Evolutionary conservation across 176 grass and related monocot species (phyloP).

Genomic region (Aegilops longissima): DNA sequence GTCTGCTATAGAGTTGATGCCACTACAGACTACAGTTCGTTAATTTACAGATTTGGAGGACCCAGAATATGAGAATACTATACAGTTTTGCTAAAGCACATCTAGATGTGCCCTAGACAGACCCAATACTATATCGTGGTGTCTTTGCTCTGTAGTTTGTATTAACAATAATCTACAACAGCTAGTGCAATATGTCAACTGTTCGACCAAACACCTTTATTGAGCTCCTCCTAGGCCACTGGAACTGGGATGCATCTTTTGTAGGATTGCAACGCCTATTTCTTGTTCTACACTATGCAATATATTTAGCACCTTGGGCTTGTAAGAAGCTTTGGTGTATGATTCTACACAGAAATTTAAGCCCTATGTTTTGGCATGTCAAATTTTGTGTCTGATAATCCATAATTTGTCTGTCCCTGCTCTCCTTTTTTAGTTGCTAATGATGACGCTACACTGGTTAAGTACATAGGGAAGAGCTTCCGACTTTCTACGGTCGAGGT

Average conservation of each 20-base stretch:
- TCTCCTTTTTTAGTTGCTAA: slow-evolving; percentile 56
- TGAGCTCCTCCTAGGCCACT: neutral
- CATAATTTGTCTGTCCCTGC: neutral
- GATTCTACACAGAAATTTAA: neutral
- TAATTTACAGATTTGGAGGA: neutral
- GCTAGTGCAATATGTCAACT: neutral
- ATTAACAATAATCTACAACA: neutral
- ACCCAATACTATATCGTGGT: neutral
- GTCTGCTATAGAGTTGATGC: neutral
- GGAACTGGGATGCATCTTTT: slow-evolving; percentile 21
- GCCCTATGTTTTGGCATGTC: neutral
- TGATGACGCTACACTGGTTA: slow-evolving; percentile 82
- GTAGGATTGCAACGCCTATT: neutral
- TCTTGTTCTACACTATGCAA: neutral
- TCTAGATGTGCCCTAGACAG: too few relatives aligned
- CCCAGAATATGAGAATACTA: neutral
- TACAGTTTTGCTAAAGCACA: too few relatives aligned
- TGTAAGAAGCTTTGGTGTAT: slow-evolving; percentile 5
- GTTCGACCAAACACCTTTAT: neutral
- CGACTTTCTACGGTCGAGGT: slow-evolving; percentile 86
- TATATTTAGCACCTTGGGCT: neutral
- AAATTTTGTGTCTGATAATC: slow-evolving; percentile 2
- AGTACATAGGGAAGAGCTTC: slow-evolving; percentile 87
- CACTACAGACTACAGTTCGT: neutral
- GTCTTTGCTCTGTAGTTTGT: neutral